Evolutionary conservation across 148 eudicot genomes (phyloP).

Genomic region (Amaranthus palmeri): DNA sequence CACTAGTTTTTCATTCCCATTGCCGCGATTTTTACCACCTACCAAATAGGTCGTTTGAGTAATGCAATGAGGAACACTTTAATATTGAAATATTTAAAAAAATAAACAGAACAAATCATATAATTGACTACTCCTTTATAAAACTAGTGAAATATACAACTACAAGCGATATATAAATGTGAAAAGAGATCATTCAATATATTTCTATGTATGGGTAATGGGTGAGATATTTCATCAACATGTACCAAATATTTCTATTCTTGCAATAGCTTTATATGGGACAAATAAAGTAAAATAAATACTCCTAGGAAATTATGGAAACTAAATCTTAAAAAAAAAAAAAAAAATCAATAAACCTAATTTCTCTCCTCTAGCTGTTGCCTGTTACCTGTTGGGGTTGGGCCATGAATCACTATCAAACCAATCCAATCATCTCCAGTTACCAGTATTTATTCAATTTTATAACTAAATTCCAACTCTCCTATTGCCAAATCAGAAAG

Average conservation of each 20-base stretch:
- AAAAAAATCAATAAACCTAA: slow-evolving; percentile 43
- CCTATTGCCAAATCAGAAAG: slow-evolving; percentile 21
- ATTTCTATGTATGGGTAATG: slow-evolving; percentile 41
- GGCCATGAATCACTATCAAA: slow-evolving; percentile 32
- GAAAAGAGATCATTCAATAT: slow-evolving; percentile 21
- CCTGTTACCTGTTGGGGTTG: slow-evolving; percentile 19
- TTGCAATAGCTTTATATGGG: slow-evolving; percentile 33
- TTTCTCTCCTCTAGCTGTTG: slow-evolving; percentile 31
- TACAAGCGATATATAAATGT: background rate
- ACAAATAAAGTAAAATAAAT: slow-evolving; percentile 10
- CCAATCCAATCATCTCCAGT: slow-evolving; percentile 23
- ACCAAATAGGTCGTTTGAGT: too few species aligned
- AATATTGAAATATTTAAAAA: too few species aligned
- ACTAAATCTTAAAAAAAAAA: slow-evolving; percentile 7
- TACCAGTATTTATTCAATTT: slow-evolving; percentile 30
- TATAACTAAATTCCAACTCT: slow-evolving; percentile 11
- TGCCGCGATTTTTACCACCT: too few species aligned
- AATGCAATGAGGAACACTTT: too few species aligned
- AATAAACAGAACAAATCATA: too few species aligned
- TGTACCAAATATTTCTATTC: slow-evolving; percentile 34
- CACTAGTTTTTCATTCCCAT: too few species aligned
- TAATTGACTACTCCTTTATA: background rate
- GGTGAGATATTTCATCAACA: slow-evolving; percentile 41
- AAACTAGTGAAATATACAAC: background rate
- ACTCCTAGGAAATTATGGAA: slow-evolving; percentile 5